A percentile compares a stretch with the other conserved stretches of the same genome.
phyloP scores from a whole-genome alignment of 1,284 basidiomycete genomes.

The Cryptococcus sp. region DNA sequence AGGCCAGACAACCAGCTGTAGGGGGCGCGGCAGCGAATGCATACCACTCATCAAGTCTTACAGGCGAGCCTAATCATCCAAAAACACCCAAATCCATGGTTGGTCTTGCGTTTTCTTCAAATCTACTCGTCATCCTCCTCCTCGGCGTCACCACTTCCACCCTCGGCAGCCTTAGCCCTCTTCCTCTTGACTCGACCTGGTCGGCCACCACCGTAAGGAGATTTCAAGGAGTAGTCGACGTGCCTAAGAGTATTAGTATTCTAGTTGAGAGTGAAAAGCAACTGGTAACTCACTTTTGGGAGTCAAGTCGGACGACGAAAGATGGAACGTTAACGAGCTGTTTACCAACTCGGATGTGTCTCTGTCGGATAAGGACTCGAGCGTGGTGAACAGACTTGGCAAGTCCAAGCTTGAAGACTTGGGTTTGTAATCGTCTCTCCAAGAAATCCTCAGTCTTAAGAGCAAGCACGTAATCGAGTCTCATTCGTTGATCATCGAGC shows the following conservation, averaged over 20 bases:
- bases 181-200: constrained; percentile 98
- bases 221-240: constrained; percentile 98
- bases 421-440: constrained; percentile 97
- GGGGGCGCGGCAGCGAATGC: constrained; percentile 1
- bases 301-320: constrained; percentile 96
- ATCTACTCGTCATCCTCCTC: constrained; percentile 68
- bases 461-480: constrained; percentile 99
- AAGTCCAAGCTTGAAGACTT: constrained; percentile 96
- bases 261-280: constrained; percentile 31
- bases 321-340: constrained; percentile 99
- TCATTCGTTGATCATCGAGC: constrained; percentile 98
- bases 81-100: not conserved
- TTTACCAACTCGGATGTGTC: constrained; percentile 82
- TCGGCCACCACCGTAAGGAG: constrained; percentile 95
- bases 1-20: not conserved
- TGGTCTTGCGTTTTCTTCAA: not conserved
- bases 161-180: constrained; percentile 88
- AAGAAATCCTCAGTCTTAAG: constrained; percentile 99
- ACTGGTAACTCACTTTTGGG: constrained; percentile 61
- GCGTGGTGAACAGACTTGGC: constrained; percentile 99
- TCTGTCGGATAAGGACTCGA: constrained; percentile 93
- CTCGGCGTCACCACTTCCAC: constrained; percentile 82
- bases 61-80: not conserved
- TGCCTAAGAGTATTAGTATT: constrained; percentile 56
- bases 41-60: constrained; percentile 1